Evolutionary conservation across 305 asterid species (phyloP).

Genomic region (Rubia peregrina): DNA sequence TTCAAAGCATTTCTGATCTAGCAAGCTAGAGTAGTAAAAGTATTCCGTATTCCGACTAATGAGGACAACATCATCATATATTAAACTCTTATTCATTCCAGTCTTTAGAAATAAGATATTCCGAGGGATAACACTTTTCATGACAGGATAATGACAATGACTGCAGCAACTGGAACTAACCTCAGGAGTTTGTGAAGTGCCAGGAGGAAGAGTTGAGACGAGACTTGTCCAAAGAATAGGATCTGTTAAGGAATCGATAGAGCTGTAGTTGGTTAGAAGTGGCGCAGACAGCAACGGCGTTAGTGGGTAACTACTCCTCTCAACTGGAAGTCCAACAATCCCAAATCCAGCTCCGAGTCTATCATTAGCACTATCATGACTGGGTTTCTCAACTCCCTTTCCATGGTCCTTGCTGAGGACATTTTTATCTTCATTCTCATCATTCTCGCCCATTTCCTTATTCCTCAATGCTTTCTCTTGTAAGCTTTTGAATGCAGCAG

Average conservation of each 20-base stretch:
- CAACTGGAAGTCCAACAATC: slow-evolving; percentile 45
- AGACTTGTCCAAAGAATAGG: slow-evolving; percentile 82
- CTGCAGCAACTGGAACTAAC: slow-evolving; percentile 33
- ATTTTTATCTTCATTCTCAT: slow-evolving; percentile 71
- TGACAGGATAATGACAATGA: neutral
- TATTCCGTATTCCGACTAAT: neutral
- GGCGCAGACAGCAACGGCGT: slow-evolving; percentile 76
- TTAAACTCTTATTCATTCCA: neutral
- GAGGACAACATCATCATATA: neutral
- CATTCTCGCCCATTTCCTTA: slow-evolving; percentile 58
- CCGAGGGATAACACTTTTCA: neutral
- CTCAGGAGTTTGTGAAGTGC: slow-evolving; percentile 66
- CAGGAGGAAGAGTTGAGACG: slow-evolving; percentile 59
- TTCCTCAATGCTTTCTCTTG: slow-evolving; percentile 60
- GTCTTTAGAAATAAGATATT: neutral
- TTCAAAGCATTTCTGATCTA: neutral
- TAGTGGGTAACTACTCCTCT: slow-evolving; percentile 49
- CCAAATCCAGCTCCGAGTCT: slow-evolving; percentile 55
- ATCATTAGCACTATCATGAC: slow-evolving; percentile 47
- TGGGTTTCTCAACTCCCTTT: slow-evolving; percentile 52
- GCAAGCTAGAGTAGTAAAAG: neutral
- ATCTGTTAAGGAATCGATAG: slow-evolving; percentile 68
- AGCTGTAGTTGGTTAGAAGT: slow-evolving; percentile 59
- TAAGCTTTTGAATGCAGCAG: slow-evolving; percentile 76
- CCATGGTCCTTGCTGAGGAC: slow-evolving; percentile 45